Base-by-base conservation (phyloP, 768 basidiomycete genomes). In the Dioszegia crocea region DNA sequence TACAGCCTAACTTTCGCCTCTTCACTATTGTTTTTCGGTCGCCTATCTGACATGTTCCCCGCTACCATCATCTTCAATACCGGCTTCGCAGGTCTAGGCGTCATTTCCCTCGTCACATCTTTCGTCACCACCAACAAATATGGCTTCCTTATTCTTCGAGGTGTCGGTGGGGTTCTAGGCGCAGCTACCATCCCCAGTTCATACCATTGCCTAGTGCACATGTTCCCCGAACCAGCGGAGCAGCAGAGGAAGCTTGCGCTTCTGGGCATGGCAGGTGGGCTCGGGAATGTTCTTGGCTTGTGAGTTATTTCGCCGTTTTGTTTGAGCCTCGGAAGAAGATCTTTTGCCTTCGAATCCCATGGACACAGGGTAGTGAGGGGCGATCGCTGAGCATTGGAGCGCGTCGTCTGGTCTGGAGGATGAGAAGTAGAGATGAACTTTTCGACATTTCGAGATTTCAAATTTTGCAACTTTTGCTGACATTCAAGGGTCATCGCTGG, bases 131-230 rank as follows among this genome's bases (percentile, higher is more conserved):
- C 57, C 12, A 74, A 79, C 66, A 80, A 82, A 63, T 79, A 83
- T 51, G 77, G 75, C 0, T 74, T 85, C 43, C 77, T 84, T 36
- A 76, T 83, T 40, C 67, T 85, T 0, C 78, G 84, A 63, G 83
- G 81, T 2, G 48, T 85, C 9, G 80, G 77, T 62, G 84, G 84
- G 19, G 3, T 56, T 31, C 38, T 26, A 3, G 54, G 41, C 11
- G 43, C 29, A 5, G 6, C 45, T 1, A 56, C 71, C 33, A 63
- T 71, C 51, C 69, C 69, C 4, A 68, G 65, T 9, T 56, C 67
- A 5, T 71, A 61, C 57, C 73, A 79, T 38, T 76, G 85, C 31
- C 78, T 84, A 23, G 81, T 84, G 5, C 78, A 79, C 43, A 74
- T 82, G 63, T 84, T 81, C 69, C 80, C 83, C 0, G 79, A 82